These are phyloP conservation scores for Cordyceps militaris DNA, from an alignment of 2,329 filamentous ascomycete species.

Conservation along the genomic window DNA sequence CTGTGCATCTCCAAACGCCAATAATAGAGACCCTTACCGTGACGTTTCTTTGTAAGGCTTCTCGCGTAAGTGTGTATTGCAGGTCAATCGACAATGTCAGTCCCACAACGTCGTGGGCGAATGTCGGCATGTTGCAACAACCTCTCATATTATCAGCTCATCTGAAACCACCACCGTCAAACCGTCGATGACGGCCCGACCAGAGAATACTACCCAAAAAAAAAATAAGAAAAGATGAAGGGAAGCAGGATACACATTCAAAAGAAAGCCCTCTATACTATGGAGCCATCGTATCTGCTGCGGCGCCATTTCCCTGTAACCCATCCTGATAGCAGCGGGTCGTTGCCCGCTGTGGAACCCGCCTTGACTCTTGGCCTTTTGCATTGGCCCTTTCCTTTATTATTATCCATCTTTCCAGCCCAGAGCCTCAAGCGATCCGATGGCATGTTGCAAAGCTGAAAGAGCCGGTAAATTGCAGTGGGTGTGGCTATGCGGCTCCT, in stretches of 20 bases:
- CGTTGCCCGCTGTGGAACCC: constrained; percentile 10
- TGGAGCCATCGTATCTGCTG: constrained; percentile 12
- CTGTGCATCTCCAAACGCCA: background rate
- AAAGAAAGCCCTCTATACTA: constrained; percentile 3
- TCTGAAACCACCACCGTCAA: background rate
- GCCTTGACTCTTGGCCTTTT: background rate
- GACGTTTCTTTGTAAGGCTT: background rate
- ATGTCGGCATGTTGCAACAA: background rate
- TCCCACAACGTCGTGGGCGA: no score
- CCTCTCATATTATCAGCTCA: background rate
- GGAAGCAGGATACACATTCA: background rate
- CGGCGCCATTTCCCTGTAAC: background rate
- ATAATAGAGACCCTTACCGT: background rate
- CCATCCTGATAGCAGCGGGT: constrained; percentile 9
- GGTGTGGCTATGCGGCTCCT: background rate
- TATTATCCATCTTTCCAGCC: background rate
- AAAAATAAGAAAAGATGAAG: background rate
- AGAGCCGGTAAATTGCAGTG: background rate
- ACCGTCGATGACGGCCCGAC: background rate
- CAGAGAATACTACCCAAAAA: background rate
- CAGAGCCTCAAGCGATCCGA: background rate
- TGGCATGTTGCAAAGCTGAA: background rate
- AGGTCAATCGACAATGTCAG: background rate
- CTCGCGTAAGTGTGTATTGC: background rate
- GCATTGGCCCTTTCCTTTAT: background rate